These are phyloP conservation scores for Rubia tinctorum DNA, from an alignment of 305 asterid genomes.

Conservation along the genomic window DNA sequence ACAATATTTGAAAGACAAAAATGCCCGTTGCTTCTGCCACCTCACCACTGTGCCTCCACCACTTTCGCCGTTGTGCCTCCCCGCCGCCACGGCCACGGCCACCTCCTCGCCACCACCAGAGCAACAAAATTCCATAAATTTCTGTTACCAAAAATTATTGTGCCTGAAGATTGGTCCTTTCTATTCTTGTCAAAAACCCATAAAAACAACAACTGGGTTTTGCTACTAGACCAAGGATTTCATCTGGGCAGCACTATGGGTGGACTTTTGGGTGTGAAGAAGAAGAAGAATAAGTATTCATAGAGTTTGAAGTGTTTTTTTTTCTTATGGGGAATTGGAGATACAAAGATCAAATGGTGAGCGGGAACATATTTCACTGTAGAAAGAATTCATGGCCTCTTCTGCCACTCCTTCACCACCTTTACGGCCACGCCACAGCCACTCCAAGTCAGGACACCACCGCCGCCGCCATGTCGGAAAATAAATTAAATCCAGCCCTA, in stretches of 20 bases:
- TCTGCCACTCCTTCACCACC: no score
- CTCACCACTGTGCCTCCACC: no score
- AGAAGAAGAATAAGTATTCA: slow-evolving; percentile 7
- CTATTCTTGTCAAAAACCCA: neutral
- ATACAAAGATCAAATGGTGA: slow-evolving; percentile 53
- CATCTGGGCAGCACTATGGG: slow-evolving; percentile 6
- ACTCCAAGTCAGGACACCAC: no score
- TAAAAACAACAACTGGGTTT: neutral
- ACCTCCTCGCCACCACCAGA: no score
- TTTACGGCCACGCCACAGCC: no score
- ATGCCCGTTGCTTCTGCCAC: no score
- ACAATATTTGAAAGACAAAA: no score
- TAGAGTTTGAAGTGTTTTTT: neutral
- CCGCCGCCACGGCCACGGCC: no score
- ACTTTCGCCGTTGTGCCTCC: no score
- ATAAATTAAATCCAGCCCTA: no score
- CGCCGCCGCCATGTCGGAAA: no score
- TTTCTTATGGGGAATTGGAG: neutral
- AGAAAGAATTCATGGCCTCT: slow-evolving; percentile 99
- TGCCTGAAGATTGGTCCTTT: neutral
- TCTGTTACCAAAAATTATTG: neutral
- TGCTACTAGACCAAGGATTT: neutral
- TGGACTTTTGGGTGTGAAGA: slow-evolving; percentile 11
- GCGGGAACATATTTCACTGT: slow-evolving; percentile 76
- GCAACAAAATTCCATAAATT: neutral